A percentile compares a stretch with the other conserved stretches of the same genome.
Evolutionary conservation across 495 filamentous ascomycete genomes (phyloP).

Genomic region (Neurospora cerealis): DNA sequence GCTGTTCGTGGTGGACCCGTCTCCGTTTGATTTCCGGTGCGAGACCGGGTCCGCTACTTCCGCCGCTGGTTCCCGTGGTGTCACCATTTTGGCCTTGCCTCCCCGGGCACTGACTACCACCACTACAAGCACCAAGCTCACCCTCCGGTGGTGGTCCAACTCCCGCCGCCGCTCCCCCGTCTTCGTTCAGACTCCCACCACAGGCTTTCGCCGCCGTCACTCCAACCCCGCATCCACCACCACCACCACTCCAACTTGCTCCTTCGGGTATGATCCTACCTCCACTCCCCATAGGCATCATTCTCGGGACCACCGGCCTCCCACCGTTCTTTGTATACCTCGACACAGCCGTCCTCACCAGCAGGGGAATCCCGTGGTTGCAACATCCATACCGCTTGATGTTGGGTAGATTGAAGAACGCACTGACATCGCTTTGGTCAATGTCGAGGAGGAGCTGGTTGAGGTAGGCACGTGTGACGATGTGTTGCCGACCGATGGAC

Average conservation of each 20-base stretch:
- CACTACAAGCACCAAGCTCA: neutral
- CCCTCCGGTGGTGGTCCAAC: neutral
- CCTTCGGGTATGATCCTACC: neutral
- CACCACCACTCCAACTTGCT: neutral
- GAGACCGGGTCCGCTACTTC: neutral
- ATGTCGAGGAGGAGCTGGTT: slow-evolving; percentile 32
- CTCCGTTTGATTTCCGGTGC: neutral
- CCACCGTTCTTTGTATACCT: slow-evolving; percentile 11
- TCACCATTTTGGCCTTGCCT: neutral
- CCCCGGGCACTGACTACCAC: neutral
- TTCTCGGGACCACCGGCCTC: neutral
- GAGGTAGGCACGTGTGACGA: slow-evolving; percentile 30
- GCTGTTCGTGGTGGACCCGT: neutral
- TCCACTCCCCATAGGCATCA: neutral
- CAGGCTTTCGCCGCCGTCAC: neutral
- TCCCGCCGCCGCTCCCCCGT: neutral
- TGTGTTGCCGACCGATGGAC: slow-evolving; percentile 22
- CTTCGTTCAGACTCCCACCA: neutral
- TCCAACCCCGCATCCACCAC: neutral
- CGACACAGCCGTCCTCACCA: slow-evolving; percentile 24
- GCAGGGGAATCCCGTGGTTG: slow-evolving; percentile 28
- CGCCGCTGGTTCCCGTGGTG: neutral
- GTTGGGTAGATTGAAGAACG: neutral
- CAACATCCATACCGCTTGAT: neutral
- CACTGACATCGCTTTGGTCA: slow-evolving; percentile 23